Evolutionary conservation across 371 early-diverging fungal genomes (phyloP).

Genomic region (Capillidium rhysosporum): DNA sequence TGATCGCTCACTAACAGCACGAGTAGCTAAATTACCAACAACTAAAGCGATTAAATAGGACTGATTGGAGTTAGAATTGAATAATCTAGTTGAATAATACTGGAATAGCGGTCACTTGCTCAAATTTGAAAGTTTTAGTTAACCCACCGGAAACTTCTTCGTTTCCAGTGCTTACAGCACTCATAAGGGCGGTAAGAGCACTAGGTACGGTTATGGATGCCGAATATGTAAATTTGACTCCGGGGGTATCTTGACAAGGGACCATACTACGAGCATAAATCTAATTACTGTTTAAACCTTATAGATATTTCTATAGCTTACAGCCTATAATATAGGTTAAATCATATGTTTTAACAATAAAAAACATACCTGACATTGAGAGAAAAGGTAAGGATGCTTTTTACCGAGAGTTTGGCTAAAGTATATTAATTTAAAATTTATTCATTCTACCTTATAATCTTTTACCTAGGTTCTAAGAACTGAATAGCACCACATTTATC

Average conservation of each 20-base stretch:
- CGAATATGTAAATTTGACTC: slow-evolving; percentile 74
- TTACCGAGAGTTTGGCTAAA: slow-evolving; percentile 80
- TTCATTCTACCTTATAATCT: not conserved
- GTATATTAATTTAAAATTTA: slow-evolving; percentile 2
- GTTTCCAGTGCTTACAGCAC: slow-evolving; percentile 30
- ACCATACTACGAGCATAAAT: slow-evolving; percentile 87
- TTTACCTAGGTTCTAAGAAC: slow-evolving; percentile 63
- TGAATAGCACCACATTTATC: slow-evolving; percentile 67
- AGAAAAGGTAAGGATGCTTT: slow-evolving; percentile 82
- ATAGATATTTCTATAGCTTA: not conserved
- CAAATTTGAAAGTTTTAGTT: slow-evolving; percentile 33
- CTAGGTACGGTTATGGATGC: slow-evolving; percentile 53
- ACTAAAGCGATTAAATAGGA: slow-evolving; percentile 90
- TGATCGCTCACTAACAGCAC: slow-evolving; percentile 70
- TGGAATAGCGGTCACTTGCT: slow-evolving; percentile 53
- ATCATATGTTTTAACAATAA: not conserved
- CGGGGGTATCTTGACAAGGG: slow-evolving; percentile 87
- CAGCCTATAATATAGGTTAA: slow-evolving; percentile 1
- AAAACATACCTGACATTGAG: slow-evolving; percentile 75
- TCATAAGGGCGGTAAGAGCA: slow-evolving; percentile 46
- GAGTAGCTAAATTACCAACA: slow-evolving; percentile 63
- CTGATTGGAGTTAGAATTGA: not conserved
- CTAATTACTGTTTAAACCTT: slow-evolving; percentile 11
- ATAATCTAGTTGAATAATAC: not conserved
- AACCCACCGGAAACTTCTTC: slow-evolving; percentile 19